Evolutionary conservation across 805 yeast species (phyloP).

Genomic region (Clavispora vitiphila): DNA sequence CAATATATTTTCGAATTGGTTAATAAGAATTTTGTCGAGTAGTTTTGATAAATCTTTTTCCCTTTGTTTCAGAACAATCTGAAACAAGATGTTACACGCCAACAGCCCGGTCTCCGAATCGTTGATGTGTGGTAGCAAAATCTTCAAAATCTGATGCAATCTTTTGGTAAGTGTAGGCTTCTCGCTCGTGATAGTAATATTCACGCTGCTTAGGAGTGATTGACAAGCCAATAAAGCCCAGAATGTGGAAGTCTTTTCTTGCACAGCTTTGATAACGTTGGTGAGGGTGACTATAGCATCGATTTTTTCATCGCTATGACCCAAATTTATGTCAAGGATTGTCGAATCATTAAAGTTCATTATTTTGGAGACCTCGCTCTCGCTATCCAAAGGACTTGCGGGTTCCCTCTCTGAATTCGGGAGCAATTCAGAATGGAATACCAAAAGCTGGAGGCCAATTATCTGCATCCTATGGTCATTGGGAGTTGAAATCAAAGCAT

Average conservation of each 20-base stretch:
- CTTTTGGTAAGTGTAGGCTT: neutral
- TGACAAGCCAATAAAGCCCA: slow-evolving; percentile 22
- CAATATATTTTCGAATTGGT: slow-evolving; percentile 44
- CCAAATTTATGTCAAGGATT: slow-evolving; percentile 9
- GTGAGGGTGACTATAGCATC: slow-evolving; percentile 7
- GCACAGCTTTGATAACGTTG: slow-evolving; percentile 18
- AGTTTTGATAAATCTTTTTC: slow-evolving; percentile 8
- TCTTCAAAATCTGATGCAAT: slow-evolving; percentile 23
- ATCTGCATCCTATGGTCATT: slow-evolving; percentile 10
- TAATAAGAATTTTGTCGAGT: slow-evolving; percentile 38
- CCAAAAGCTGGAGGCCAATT: slow-evolving; percentile 25
- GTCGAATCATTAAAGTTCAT: slow-evolving; percentile 3
- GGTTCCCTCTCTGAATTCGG: neutral
- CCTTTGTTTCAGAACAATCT: slow-evolving; percentile 9
- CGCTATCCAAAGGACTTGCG: neutral
- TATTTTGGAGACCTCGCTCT: neutral
- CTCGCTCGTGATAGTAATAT: neutral
- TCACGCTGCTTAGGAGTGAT: neutral
- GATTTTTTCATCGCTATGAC: slow-evolving; percentile 5
- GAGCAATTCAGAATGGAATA: slow-evolving; percentile 17
- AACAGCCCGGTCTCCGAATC: slow-evolving; percentile 17
- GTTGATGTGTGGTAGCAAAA: slow-evolving; percentile 34
- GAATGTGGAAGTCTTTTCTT: slow-evolving; percentile 17
- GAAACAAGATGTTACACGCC: slow-evolving; percentile 28
- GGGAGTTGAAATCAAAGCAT: slow-evolving; percentile 19